Evolutionary conservation across 2,329 filamentous ascomycete species (phyloP), one percentile per base, ranked within the genome.

Genomic region (Lachnellula subtilissima): DNA sequence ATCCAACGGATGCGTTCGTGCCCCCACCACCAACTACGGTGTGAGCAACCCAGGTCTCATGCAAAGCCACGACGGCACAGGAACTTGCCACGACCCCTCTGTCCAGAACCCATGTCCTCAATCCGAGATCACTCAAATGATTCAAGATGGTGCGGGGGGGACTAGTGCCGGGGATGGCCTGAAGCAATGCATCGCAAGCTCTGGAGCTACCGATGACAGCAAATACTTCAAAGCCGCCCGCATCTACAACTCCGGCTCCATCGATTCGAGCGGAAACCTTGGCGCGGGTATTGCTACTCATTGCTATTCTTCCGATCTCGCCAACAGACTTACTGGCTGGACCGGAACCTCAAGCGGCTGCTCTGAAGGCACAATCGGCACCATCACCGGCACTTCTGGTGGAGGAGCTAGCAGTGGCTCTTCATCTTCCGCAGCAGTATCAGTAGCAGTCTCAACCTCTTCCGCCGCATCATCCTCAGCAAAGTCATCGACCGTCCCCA

Each of bases 241-340:
- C 25, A 64, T 70, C 46, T 76, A 76, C 64, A 76, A 75, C 62
- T 75, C 74, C 0, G 74, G 74, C 36, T 67, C 66, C 0, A 62
- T 75, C 22, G 66, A 63, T 40, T 5, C 61, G 0, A 62, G 61
- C 5, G 65, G 65, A 1, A 72, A 75, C 55, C 65, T 75, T 17
- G 69, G 60, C 14, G 37, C 55, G 6, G 58, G 57, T 5, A 50
- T 54, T 12, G 63, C 64, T 7, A 66, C 62, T 19, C 54, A 58
- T 43, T 66, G 64, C 55, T 67, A 67, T 43, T 50, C 55, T 1
- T 60, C 59, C 2, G 64, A 67, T 52, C 46, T 67, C 48, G 65
- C 64, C 8, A 66, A 67, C 49, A 54, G 63, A 19, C 53, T 67
- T 2, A 58, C 57, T 19, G 62, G 63, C 23, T 63, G 59, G 60